Conservation (phyloP, 306 rosid genomes). For the Dalbergia oliveri region DNA sequence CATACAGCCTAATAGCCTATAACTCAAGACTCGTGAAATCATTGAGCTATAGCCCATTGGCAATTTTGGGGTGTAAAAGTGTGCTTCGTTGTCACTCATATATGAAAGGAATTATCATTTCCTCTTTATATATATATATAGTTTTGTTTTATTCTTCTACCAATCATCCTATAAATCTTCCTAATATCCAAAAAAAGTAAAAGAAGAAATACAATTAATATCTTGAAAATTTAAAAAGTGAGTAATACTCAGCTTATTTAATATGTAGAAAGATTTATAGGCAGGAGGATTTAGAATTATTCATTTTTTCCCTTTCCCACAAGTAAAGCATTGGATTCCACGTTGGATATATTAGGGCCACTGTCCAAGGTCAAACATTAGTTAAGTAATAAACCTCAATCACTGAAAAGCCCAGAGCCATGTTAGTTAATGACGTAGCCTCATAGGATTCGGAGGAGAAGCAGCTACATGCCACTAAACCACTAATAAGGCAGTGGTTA, state of each 20-base stretch:
- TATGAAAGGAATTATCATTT: constrained; percentile 24
- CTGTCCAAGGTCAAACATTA: constrained; percentile 29
- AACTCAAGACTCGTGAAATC: neutral
- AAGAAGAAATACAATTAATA: too few species aligned
- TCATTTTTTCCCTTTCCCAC: neutral
- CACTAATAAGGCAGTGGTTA: neutral
- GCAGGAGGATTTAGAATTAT: too few species aligned
- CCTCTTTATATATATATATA: neutral
- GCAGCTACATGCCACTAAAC: constrained; percentile 28
- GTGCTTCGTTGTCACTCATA: constrained; percentile 6
- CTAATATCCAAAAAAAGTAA: too few species aligned
- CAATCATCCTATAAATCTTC: too few species aligned
- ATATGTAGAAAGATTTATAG: too few species aligned
- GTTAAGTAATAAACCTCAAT: constrained; percentile 13
- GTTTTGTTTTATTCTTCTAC: too few species aligned
- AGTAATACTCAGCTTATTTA: too few species aligned
- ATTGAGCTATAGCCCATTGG: constrained; percentile 11
- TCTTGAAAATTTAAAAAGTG: too few species aligned
- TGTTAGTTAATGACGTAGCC: neutral
- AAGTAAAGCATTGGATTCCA: constrained; percentile 45
- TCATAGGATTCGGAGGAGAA: constrained; percentile 20
- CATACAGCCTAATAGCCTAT: constrained; percentile 43
- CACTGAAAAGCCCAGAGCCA: constrained; percentile 30
- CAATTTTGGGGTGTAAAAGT: neutral
- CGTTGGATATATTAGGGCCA: neutral